Conservation (phyloP, 305 asterid genomes). For the Fraxinus nigra region DNA sequence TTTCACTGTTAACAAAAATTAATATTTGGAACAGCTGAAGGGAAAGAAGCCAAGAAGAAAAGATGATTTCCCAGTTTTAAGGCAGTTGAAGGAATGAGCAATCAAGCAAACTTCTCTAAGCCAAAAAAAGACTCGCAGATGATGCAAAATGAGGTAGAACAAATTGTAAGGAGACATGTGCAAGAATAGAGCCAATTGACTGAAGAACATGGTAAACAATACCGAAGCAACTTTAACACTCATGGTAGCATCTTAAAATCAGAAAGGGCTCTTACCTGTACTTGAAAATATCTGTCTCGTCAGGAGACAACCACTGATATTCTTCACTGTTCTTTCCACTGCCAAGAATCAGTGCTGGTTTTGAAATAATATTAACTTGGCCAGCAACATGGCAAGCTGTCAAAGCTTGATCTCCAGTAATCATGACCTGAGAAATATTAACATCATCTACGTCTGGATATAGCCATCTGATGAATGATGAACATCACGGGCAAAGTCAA, state of each 20-base stretch:
- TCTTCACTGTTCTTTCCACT: conserved; percentile 47
- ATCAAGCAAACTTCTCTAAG: conserved; percentile 10
- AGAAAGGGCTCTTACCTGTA: conserved; percentile 50
- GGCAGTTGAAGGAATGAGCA: background rate
- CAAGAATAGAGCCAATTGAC: background rate
- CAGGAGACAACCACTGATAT: conserved; percentile 93
- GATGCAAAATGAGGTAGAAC: conserved; percentile 8
- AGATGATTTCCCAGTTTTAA: background rate
- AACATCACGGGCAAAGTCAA: background rate
- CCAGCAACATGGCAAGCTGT: conserved; percentile 99
- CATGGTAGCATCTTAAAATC: conserved; percentile 1
- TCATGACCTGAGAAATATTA: conserved; percentile 70
- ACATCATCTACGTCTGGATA: background rate
- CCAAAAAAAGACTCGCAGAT: background rate
- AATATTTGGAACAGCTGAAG: conserved; percentile 20
- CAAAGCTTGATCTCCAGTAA: conserved; percentile 99
- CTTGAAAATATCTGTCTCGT: conserved; percentile 53
- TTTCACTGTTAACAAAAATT: conserved; percentile 44
- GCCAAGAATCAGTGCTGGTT: conserved; percentile 78
- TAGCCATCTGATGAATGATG: background rate
- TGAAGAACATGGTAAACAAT: conserved; percentile 5
- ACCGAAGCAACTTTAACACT: conserved; percentile 7
- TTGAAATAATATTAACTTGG: conserved; percentile 87
- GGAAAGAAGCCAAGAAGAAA: conserved; percentile 3
- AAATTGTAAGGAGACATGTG: background rate